A percentile compares a stretch with the other conserved stretches of the same genome.
Conservation (phyloP, 2,329 filamentous ascomycete genomes). For the Cyclaneusma minus region DNA sequence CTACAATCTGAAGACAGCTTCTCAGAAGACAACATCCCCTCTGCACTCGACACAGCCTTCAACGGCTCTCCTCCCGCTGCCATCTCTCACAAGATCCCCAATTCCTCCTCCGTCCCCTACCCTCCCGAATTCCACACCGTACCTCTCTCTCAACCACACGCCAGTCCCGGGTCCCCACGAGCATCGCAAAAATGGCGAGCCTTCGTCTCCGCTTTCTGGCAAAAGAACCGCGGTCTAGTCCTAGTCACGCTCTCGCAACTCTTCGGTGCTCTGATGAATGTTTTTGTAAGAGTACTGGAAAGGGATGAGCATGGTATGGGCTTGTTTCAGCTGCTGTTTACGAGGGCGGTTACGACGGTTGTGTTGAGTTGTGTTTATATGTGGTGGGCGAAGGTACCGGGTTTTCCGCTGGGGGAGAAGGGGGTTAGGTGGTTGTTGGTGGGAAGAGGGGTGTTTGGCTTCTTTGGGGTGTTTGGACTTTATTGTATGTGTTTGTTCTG, state of each 20-base stretch:
- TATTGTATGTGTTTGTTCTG: conserved; percentile 12
- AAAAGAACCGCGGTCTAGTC: conserved; percentile 53
- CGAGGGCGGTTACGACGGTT: conserved; percentile 61
- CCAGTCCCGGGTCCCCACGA: not conserved
- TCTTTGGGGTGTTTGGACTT: conserved; percentile 63
- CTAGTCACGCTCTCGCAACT: conserved; percentile 63
- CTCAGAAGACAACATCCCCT: too few relatives aligned
- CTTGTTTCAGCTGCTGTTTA: conserved; percentile 73
- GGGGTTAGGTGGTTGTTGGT: conserved; percentile 54
- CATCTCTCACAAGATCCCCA: too few relatives aligned
- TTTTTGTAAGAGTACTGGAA: conserved; percentile 63
- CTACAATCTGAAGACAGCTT: too few relatives aligned
- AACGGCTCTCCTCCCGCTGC: too few relatives aligned
- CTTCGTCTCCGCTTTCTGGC: conserved; percentile 30
- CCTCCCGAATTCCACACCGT: conserved; percentile 8
- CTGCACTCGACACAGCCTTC: too few relatives aligned
- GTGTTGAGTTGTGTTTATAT: conserved; percentile 56
- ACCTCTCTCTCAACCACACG: not conserved
- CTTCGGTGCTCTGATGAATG: conserved; percentile 76
- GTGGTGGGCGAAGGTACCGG: conserved; percentile 49
- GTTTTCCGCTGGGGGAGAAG: conserved; percentile 54
- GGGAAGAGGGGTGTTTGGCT: conserved; percentile 52
- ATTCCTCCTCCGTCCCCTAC: too few relatives aligned
- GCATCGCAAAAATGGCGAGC: conserved; percentile 8
- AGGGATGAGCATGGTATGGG: conserved; percentile 57